A percentile compares a stretch with the other conserved stretches of the same genome.
Evolutionary conservation across 1,284 basidiomycete species (phyloP).

Genomic region (Ustilago curta): DNA sequence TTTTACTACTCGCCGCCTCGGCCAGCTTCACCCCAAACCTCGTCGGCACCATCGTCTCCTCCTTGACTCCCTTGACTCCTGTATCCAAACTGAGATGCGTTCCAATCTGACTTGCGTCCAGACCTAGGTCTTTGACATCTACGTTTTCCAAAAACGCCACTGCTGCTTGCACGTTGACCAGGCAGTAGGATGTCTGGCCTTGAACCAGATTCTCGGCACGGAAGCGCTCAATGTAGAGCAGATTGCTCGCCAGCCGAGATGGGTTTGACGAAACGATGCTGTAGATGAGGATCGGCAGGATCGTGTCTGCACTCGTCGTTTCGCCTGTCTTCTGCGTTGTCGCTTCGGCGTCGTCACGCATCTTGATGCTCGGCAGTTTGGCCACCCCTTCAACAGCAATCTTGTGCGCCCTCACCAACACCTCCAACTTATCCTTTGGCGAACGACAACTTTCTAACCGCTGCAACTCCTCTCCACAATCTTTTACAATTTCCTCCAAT

Average conservation of each 20-base stretch:
- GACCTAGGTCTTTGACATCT: constrained; percentile 82
- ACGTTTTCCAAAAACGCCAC: constrained; percentile 93
- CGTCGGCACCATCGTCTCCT: no score
- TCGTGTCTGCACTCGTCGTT: constrained; percentile 74
- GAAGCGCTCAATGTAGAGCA: constrained; percentile 88
- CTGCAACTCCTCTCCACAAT: constrained; percentile 83
- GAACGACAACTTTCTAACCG: constrained; percentile 77
- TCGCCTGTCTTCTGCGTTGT: constrained; percentile 7
- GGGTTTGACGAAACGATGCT: constrained; percentile 91
- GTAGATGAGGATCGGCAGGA: constrained; percentile 89
- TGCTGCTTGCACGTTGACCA: constrained; percentile 92
- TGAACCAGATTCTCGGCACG: constrained; percentile 77
- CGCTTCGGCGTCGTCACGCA: constrained; percentile 25
- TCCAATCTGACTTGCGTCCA: constrained; percentile 72
- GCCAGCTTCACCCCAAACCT: no score
- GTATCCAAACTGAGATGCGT: constrained; percentile 3
- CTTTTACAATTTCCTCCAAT: constrained; percentile 77
- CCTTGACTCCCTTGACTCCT: no score
- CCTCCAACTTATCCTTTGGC: constrained; percentile 81
- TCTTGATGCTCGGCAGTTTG: constrained; percentile 31
- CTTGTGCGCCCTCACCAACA: constrained; percentile 85
- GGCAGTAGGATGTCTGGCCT: constrained; percentile 89
- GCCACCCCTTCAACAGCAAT: constrained; percentile 77
- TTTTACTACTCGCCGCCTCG: no score
- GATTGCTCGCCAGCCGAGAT: constrained; percentile 79